Evolutionary conservation across 768 basidiomycete genomes (phyloP), one percentile per base, ranked within the genome.

Genomic region (Tulasnella sp.): DNA sequence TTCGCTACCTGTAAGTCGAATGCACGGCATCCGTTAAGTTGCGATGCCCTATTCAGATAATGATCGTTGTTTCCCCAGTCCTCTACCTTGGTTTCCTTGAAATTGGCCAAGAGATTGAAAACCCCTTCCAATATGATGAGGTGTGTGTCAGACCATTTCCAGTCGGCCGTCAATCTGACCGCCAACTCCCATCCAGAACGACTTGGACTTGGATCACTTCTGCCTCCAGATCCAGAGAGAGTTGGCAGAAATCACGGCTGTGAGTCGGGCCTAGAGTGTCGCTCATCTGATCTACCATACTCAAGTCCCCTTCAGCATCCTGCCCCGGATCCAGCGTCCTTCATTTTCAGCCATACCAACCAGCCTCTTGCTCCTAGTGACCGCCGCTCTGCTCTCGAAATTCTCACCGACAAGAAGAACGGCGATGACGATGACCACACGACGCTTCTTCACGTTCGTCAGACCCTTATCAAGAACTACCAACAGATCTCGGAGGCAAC

Each of bases 311-410:
- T 17, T 75, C 88, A 82, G 88, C 89, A 91, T 84, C 86, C 88
- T 12, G 83, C 84, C 64, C 86, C 87, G 38, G 84, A 88, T 31
- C 88, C 90, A 0, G 81, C 85, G 17, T 79, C 84, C 1, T 90
- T 86, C 81, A 81, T 91, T 79, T 90, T 89, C 83, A 87, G 82
- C 68, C 73, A 84, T 42, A 84, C 86, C 82, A 93, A 92, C 82
- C 88, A 91, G 82, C 91, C 91, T 0, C 90, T 92, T 83, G 87
- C 89, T 7, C 91, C 91, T 5, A 84, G 85, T 9, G 89, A 92
- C 79, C 84, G 85, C 15, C 87, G 89, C 58, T 86, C 81, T 29
- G 91, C 90, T 0, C 82, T 86, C 39, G 87, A 89, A 75, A 86
- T 92, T 71, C 79, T 87, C 42, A 81, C 82, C 69, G 82, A 82